A percentile compares a stretch with the other conserved stretches of the same genome.
Evolutionary conservation across 2,329 filamentous ascomycete species (phyloP).

Genomic region (Blumeria graminis): DNA sequence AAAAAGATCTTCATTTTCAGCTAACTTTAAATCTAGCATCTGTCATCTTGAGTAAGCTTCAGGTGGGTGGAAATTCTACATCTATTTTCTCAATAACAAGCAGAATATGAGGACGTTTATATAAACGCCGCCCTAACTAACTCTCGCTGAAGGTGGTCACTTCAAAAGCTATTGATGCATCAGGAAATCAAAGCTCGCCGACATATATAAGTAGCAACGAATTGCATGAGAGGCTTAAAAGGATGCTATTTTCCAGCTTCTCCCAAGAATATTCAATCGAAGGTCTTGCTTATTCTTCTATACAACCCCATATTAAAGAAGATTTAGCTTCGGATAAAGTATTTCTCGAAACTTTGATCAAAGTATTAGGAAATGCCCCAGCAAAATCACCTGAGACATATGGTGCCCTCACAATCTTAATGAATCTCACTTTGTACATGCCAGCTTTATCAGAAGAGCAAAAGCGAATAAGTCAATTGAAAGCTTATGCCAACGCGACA

Average conservation of each 20-base stretch:
- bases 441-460: conserved; percentile 68
- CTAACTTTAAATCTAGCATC: conserved; percentile 42
- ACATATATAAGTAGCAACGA: conserved; percentile 35
- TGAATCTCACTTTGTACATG: conserved; percentile 62
- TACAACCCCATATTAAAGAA: conserved; percentile 70
- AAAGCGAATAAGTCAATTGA: conserved; percentile 74
- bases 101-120: too few species aligned
- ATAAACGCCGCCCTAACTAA: too few species aligned
- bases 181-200: too few species aligned
- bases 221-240: conserved; percentile 37
- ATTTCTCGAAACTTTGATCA: conserved; percentile 47
- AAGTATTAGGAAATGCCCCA: conserved; percentile 30
- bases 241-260: conserved; percentile 36
- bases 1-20: conserved; percentile 25
- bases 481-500: conserved; percentile 75
- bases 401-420: conserved; percentile 63
- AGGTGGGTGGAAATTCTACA: conserved; percentile 22
- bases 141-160: too few species aligned
- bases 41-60: conserved; percentile 51
- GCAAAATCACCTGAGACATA: conserved; percentile 53
- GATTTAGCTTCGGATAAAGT: conserved; percentile 41
- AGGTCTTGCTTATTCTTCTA: conserved; percentile 73
- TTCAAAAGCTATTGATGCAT: too few species aligned
- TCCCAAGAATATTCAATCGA: conserved; percentile 54
- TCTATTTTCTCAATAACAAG: background rate